A percentile compares a stretch with the other conserved stretches of the same genome.
Evolutionary conservation across 768 basidiomycete species (phyloP).

Genomic region (Hygrophorus pudorinus): DNA sequence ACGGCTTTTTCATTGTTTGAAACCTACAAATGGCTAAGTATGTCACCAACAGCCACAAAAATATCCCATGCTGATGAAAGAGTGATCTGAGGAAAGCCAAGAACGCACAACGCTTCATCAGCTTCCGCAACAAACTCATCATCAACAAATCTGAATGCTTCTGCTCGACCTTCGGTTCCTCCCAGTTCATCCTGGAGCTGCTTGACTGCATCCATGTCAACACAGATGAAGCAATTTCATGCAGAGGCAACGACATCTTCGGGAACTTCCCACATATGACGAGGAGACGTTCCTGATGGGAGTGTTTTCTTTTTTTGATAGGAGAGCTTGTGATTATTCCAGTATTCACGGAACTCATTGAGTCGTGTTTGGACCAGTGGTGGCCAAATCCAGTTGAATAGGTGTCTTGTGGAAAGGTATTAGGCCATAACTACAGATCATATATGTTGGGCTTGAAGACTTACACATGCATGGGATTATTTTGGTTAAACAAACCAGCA

Average conservation of each 20-base stretch:
- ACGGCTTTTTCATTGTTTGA: no score
- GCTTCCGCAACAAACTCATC: slow-evolving; percentile 2
- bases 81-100: slow-evolving; percentile 3
- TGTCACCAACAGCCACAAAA: neutral
- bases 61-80: slow-evolving; percentile 2
- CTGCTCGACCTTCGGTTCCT: slow-evolving; percentile 2
- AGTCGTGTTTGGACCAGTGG: slow-evolving; percentile 13
- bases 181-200: slow-evolving; percentile 2
- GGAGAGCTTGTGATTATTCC: slow-evolving; percentile 13
- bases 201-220: slow-evolving; percentile 3
- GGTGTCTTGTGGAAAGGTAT: neutral
- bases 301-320: neutral
- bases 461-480: neutral
- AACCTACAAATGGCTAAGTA: no score
- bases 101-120: neutral
- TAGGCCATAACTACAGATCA: neutral
- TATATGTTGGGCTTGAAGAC: neutral
- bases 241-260: neutral
- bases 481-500: neutral
- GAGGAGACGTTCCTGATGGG: neutral
- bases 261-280: slow-evolving; percentile 1
- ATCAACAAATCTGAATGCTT: slow-evolving; percentile 5
- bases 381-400: slow-evolving; percentile 20
- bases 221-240: neutral
- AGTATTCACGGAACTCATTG: slow-evolving; percentile 14